phyloP scores from a whole-genome alignment of 1,284 basidiomycete species.

The Ustilago esculenta region DNA sequence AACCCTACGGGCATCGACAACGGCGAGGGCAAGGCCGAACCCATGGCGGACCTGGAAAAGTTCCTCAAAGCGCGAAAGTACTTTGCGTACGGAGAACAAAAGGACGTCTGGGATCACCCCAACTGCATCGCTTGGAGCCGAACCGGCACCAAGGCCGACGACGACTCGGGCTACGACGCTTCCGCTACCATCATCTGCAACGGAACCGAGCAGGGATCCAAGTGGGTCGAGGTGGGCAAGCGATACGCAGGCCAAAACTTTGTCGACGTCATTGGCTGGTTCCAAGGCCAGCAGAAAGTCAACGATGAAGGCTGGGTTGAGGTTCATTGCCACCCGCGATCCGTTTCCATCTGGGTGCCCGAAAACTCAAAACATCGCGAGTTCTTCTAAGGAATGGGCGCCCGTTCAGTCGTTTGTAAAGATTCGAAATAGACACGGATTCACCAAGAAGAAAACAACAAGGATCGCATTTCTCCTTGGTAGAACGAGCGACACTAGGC shows the following conservation, averaged over 20 bases:
- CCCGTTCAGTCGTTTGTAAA: no score
- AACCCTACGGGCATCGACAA: conserved; percentile 46
- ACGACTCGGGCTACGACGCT: conserved; percentile 44
- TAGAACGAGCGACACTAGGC: conserved; percentile 15
- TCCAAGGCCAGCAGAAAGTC: conserved; percentile 45
- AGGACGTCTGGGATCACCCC: conserved; percentile 64
- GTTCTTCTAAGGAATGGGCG: conserved; percentile 34
- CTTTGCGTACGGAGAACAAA: conserved; percentile 71
- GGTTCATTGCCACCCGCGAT: conserved; percentile 40
- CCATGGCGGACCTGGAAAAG: conserved; percentile 67
- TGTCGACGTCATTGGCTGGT: conserved; percentile 55
- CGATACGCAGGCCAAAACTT: conserved; percentile 45
- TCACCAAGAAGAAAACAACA: no score
- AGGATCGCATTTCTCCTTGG: conserved; percentile 18
- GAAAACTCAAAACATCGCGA: conserved; percentile 43
- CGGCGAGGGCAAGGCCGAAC: conserved; percentile 67
- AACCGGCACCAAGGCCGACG: conserved; percentile 26
- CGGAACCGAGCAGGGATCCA: conserved; percentile 44
- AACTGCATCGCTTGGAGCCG: conserved; percentile 55
- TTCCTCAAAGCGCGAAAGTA: conserved; percentile 71
- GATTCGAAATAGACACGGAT: no score
- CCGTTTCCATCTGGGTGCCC: conserved; percentile 48
- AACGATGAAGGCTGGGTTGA: conserved; percentile 56
- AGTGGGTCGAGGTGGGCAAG: conserved; percentile 56
- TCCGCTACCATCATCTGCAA: conserved; percentile 58